These are phyloP conservation scores for Psidium guajava DNA, from an alignment of 345 rosid genomes.

Conservation along the genomic window DNA sequence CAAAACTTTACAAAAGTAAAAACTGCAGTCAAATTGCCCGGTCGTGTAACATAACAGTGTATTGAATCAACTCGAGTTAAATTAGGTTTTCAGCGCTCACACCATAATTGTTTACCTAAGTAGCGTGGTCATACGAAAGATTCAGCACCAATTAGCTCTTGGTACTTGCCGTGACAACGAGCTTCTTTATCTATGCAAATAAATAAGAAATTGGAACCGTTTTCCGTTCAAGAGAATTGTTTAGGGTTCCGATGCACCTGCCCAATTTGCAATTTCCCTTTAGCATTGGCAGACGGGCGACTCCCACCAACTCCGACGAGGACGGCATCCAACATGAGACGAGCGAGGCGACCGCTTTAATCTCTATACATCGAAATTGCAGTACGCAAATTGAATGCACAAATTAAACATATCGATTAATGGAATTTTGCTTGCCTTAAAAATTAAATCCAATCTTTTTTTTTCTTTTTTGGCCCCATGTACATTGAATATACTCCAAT, in stretches of 20 bases:
- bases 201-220: neutral
- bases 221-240: neutral
- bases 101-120: neutral
- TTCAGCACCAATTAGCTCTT: neutral
- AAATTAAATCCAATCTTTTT: neutral
- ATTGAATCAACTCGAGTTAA: neutral
- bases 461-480: no score
- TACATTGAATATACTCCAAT: neutral
- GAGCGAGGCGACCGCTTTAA: neutral
- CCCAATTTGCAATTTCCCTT: neutral
- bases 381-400: neutral
- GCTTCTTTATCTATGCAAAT: neutral
- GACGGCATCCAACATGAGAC: neutral
- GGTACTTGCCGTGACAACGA: neutral
- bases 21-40: neutral
- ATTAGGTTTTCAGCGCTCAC: neutral
- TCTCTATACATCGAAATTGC: neutral
- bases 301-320: neutral
- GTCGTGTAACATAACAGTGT: neutral
- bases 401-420: neutral
- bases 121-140: neutral
- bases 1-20: neutral
- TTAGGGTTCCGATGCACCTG: neutral
- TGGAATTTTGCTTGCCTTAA: neutral
- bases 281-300: neutral